These are phyloP conservation scores for Drechslera avenae DNA, from an alignment of 2,329 filamentous ascomycete species.

Conservation along the genomic window DNA sequence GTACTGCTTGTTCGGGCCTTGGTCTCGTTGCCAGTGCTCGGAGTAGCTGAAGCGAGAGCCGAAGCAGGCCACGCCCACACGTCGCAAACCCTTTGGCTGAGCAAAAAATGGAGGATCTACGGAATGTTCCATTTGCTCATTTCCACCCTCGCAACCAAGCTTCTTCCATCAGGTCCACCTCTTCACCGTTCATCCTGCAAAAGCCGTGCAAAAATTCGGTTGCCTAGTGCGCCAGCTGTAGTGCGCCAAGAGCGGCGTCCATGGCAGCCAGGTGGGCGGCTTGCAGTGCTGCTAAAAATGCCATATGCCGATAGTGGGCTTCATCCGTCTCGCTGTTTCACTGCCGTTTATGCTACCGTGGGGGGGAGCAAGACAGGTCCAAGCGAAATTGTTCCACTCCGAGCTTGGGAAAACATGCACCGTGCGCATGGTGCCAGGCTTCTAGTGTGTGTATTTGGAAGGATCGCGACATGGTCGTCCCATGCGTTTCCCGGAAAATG, in stretches of 20 bases:
- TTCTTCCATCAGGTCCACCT: slow-evolving; percentile 14
- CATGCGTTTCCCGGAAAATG: slow-evolving; percentile 12
- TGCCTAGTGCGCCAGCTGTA: neutral
- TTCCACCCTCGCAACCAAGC: slow-evolving; percentile 8
- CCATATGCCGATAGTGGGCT: slow-evolving; percentile 8
- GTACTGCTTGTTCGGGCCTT: slow-evolving; percentile 3
- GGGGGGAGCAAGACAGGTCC: neutral
- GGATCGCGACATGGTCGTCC: slow-evolving; percentile 9
- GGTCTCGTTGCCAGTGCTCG: neutral
- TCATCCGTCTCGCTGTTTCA: slow-evolving; percentile 12
- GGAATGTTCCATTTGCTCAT: slow-evolving; percentile 15
- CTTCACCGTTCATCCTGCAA: slow-evolving; percentile 9
- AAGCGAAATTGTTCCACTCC: slow-evolving; percentile 10
- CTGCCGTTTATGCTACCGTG: slow-evolving; percentile 14
- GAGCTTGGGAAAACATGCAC: slow-evolving; percentile 4
- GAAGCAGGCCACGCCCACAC: slow-evolving; percentile 1
- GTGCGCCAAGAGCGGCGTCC: slow-evolving; percentile 3
- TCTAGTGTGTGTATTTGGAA: slow-evolving; percentile 5
- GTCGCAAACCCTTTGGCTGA: neutral
- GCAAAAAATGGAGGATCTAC: slow-evolving; percentile 4
- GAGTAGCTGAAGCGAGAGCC: slow-evolving; percentile 6
- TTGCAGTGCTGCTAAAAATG: slow-evolving; percentile 6
- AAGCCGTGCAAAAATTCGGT: neutral
- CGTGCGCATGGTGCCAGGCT: neutral
- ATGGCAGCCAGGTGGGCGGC: slow-evolving; percentile 1